Evolutionary conservation across 2,329 filamentous ascomycete genomes (phyloP).

Genomic region (Calonectria multiphialidica): DNA sequence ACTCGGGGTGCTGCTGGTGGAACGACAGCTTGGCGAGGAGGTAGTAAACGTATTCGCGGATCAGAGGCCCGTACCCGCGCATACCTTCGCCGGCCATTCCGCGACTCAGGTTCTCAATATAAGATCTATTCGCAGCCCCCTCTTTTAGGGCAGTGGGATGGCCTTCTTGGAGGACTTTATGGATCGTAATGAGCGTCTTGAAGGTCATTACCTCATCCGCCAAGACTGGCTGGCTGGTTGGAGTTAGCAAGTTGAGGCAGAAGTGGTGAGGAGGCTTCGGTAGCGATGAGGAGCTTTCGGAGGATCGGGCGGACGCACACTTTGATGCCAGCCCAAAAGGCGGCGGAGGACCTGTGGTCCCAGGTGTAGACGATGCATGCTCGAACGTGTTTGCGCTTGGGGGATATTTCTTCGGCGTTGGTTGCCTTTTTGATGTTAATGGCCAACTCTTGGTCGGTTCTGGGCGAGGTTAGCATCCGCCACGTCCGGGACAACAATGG

Average conservation of each 20-base stretch:
- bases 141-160: conserved; percentile 90
- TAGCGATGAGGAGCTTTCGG: not conserved
- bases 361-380: conserved; percentile 99
- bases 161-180: conserved; percentile 97
- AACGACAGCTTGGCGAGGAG: conserved; percentile 95
- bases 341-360: conserved; percentile 95
- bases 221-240: conserved; percentile 87
- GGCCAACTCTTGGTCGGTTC: conserved; percentile 76
- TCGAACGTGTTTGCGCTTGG: conserved; percentile 92
- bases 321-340: conserved; percentile 99
- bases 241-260: conserved; percentile 9
- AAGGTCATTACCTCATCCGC: conserved; percentile 99
- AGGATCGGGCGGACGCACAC: conserved; percentile 72
- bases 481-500: conserved; percentile 18
- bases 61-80: conserved; percentile 90
- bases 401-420: conserved; percentile 75
- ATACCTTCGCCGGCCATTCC: conserved; percentile 86
- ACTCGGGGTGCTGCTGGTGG: conserved; percentile 95
- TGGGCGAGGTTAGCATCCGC: conserved; percentile 47
- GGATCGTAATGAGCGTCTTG: conserved; percentile 96
- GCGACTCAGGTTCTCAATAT: conserved; percentile 92
- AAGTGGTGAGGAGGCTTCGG: too few relatives aligned
- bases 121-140: conserved; percentile 87
- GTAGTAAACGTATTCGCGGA: conserved; percentile 97
- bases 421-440: conserved; percentile 80